Conservation (phyloP, 78 protist genomes). For the Polysphondylium violaceum region DNA sequence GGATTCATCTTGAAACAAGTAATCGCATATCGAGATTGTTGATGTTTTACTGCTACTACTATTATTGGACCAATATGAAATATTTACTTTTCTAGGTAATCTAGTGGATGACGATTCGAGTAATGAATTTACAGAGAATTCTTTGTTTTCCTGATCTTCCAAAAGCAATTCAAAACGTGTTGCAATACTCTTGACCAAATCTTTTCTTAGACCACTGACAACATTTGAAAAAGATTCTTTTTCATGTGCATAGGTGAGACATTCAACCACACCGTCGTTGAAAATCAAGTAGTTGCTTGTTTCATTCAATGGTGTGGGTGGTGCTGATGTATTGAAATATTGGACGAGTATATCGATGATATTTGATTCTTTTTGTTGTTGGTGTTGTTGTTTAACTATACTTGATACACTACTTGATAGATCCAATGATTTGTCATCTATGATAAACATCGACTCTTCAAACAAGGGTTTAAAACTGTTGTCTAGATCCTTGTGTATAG, state of each 20-base stretch:
- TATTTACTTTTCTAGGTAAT: constrained; percentile 32
- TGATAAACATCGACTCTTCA: not conserved
- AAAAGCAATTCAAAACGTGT: not conserved
- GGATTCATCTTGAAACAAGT: not conserved
- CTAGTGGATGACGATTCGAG: not conserved
- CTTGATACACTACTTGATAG: too few species aligned
- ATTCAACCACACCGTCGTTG: not conserved
- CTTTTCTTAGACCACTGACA: not conserved
- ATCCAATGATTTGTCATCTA: constrained; percentile 7
- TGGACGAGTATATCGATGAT: not conserved
- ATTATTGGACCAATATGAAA: not conserved
- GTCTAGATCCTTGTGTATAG: not conserved
- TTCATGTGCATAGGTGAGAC: constrained; percentile 2
- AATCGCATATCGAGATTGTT: constrained; percentile 5
- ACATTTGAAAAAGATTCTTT: not conserved
- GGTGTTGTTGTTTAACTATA: not conserved
- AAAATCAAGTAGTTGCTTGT: not conserved
- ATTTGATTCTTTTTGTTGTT: not conserved
- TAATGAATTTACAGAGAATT: too few species aligned
- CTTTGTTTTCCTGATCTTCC: not conserved
- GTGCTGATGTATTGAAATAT: not conserved
- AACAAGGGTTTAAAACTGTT: not conserved
- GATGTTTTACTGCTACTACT: not conserved
- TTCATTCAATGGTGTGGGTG: not conserved
- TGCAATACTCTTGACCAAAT: not conserved